A percentile compares a stretch with the other conserved stretches of the same genome.
Conservation (phyloP, 768 basidiomycete species). For the Cantharellus anzutake region DNA sequence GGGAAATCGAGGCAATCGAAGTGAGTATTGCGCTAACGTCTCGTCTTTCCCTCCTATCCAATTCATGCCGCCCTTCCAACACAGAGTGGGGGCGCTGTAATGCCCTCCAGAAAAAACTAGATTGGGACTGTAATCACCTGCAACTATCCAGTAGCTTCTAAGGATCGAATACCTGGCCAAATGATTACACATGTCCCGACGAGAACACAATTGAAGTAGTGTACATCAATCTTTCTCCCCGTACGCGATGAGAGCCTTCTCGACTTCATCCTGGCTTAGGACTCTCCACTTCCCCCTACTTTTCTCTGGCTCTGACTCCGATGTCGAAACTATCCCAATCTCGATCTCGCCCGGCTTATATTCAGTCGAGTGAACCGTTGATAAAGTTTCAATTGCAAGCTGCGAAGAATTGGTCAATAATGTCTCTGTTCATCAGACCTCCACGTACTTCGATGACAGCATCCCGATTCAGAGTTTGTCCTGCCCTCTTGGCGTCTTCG, state of each 20-base stretch:
- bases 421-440: background rate
- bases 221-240: constrained; percentile 63
- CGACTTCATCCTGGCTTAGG: constrained; percentile 59
- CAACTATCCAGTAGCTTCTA: too few relatives aligned
- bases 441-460: constrained; percentile 75
- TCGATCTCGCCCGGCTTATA: constrained; percentile 94
- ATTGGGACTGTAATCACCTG: too few relatives aligned
- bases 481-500: constrained; percentile 47
- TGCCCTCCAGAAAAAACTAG: too few relatives aligned
- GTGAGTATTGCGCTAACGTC: constrained; percentile 21
- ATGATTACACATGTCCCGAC: too few relatives aligned
- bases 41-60: background rate
- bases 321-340: constrained; percentile 75
- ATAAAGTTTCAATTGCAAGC: constrained; percentile 91
- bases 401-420: constrained; percentile 14
- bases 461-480: constrained; percentile 46
- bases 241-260: constrained; percentile 62
- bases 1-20: constrained; percentile 47
- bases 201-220: too few relatives aligned
- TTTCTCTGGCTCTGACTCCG: constrained; percentile 47
- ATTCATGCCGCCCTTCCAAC: too few relatives aligned
- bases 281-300: constrained; percentile 61
- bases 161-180: too few relatives aligned
- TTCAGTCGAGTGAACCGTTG: constrained; percentile 85
- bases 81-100: too few relatives aligned